Evolutionary conservation across 768 basidiomycete genomes (phyloP), one percentile per base, ranked within the genome.

Genomic region (Calocera viscosa): DNA sequence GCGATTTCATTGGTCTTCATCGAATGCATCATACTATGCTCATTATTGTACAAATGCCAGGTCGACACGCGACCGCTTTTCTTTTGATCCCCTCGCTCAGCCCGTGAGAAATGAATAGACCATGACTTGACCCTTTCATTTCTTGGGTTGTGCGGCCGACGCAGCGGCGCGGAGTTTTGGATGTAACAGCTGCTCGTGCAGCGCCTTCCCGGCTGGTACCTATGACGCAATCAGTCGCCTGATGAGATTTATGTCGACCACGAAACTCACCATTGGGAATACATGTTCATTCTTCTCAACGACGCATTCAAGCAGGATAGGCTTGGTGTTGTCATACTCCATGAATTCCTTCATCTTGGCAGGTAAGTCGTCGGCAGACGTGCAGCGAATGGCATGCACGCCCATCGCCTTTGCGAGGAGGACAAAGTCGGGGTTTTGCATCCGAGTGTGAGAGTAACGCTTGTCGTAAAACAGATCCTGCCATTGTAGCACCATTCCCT

Each of bases 401-500:
- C 87, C 84, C 94, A 98, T 98, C 2, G 94, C 82, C 71, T 86
- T 79, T 19, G 95, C 91, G 38, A 99, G 85, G 70, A 84, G 81
- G 72, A 95, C 85, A 76, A 98, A 98, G 78, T 98, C 88, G 7
- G 96, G 96, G 78, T 98, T 98, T 38, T 78, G 85, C 96, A 98
- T 98, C 67, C 80, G 79, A 1, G 96, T 97, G 78, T 98, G 95
- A 24, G 95, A 94, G 77, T 98, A 94, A n/a, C 96, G 86, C 38
- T 86, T 82, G 67, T 94, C 90, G 77, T 98, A 99, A 82, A 99
- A 99, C 12, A 99, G 84, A 76, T 98, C 94, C 82, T 98, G 96
- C 96, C 95, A 98, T 80, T 99, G 96, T 34, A 91, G 79, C 14
- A 98, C 96, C 96, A 99, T 99, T 66, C 96, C 96, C 77, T 96